Conservation (phyloP, 2,329 filamentous ascomycete genomes). For the Pseudocercospora vitis region DNA sequence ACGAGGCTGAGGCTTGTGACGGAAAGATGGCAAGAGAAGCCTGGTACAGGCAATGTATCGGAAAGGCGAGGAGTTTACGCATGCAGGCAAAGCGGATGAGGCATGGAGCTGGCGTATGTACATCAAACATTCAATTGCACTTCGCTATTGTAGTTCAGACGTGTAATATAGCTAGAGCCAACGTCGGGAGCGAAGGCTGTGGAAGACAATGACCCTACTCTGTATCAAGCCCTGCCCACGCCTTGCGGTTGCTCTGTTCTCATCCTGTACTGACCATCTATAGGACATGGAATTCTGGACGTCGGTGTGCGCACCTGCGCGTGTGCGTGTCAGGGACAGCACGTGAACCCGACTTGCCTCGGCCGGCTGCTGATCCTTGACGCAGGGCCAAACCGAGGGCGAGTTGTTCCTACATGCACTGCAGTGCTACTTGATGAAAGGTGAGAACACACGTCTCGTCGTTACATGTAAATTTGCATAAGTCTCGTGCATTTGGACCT, state of each 20-base stretch:
- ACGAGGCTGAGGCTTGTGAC: not conserved
- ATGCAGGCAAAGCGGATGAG: not conserved
- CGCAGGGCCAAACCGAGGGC: not conserved
- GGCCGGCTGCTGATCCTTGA: not conserved
- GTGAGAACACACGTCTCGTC: no score
- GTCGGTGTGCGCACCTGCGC: no score
- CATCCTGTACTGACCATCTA: no score
- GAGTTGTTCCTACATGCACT: not conserved
- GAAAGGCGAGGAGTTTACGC: not conserved
- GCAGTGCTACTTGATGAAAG: no score
- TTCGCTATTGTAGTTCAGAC: slow-evolving; percentile 10
- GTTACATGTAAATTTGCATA: no score
- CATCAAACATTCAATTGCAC: not conserved
- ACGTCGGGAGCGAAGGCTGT: not conserved
- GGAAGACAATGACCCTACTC: not conserved
- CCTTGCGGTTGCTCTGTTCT: no score
- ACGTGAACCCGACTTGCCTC: not conserved
- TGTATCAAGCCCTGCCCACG: not conserved
- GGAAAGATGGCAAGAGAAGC: not conserved
- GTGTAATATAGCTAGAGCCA: slow-evolving; percentile 13
- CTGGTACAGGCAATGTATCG: not conserved
- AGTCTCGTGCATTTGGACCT: not conserved
- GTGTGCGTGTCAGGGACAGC: no score
- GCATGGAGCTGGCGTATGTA: not conserved
- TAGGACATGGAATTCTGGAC: no score